These are phyloP conservation scores for Crithidia bombi DNA, from an alignment of 208 protist genomes.

Conservation along the genomic window DNA sequence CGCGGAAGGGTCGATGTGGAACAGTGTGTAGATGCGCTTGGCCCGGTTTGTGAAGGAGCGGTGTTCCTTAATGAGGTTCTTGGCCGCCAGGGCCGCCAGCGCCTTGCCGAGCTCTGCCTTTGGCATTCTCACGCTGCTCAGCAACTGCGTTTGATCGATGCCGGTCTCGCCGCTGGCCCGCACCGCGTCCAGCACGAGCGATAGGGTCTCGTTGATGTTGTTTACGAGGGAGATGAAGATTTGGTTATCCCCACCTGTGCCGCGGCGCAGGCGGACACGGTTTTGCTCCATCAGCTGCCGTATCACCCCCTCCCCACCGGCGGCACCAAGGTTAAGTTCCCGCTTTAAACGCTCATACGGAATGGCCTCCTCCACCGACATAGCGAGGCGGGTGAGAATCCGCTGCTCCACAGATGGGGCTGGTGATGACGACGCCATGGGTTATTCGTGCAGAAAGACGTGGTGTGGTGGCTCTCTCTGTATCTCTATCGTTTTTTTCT, in stretches of 20 bases:
- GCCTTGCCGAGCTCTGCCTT: conserved; percentile 78
- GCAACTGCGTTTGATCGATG: conserved; percentile 75
- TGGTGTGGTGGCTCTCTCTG: too few species aligned
- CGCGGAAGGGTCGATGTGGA: conserved; percentile 76
- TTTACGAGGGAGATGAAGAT: conserved; percentile 65
- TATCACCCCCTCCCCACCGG: conserved; percentile 45
- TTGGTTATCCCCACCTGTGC: conserved; percentile 36
- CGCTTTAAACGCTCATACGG: conserved; percentile 49
- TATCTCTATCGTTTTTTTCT: too few species aligned
- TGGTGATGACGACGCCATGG: conserved; percentile 1
- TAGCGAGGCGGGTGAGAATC: conserved; percentile 45
- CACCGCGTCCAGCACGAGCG: conserved; percentile 70
- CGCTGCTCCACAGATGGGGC: conserved; percentile 39
- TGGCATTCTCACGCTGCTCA: conserved; percentile 56
- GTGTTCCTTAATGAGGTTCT: conserved; percentile 76
- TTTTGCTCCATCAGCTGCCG: conserved; percentile 62
- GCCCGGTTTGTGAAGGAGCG: conserved; percentile 83
- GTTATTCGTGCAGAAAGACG: too few species aligned
- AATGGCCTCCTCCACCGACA: conserved; percentile 50
- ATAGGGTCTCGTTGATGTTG: conserved; percentile 62
- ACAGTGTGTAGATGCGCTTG: conserved; percentile 84
- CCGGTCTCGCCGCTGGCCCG: conserved; percentile 66
- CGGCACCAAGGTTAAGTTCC: conserved; percentile 46
- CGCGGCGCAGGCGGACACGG: conserved; percentile 51
- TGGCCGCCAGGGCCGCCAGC: conserved; percentile 47